Percentiles rank a stretch among this genome's conserved stretches.
These are phyloP conservation scores for Yarrowia sp. DNA, from an alignment of 805 yeast genomes.

Conservation along the genomic window DNA sequence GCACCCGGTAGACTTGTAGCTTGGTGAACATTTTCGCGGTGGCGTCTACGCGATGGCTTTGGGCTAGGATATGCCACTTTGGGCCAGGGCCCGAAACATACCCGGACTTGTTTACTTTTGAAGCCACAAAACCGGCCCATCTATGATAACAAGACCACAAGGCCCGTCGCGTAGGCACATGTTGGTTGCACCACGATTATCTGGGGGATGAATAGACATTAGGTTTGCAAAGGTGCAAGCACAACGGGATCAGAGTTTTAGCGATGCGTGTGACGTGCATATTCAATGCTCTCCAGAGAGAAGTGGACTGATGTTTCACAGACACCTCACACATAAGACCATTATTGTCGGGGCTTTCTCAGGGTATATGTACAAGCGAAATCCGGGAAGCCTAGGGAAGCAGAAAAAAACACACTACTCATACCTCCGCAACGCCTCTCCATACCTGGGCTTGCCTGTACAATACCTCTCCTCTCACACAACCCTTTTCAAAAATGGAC, in stretches of 20 bases:
- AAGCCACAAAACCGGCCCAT: not conserved
- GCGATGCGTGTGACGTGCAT: slow-evolving; percentile 16
- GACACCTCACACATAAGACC: slow-evolving; percentile 29
- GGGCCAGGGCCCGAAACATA: not conserved
- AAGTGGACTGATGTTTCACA: slow-evolving; percentile 38
- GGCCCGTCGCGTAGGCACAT: slow-evolving; percentile 7
- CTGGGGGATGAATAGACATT: not conserved
- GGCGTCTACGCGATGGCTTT: not conserved
- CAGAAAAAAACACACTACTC: not conserved
- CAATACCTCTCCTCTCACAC: not conserved
- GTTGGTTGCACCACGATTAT: not conserved
- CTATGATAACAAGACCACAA: not conserved
- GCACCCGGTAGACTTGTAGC: not conserved
- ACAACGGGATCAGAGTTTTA: slow-evolving; percentile 17
- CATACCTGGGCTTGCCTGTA: slow-evolving; percentile 6
- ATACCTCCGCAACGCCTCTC: not conserved
- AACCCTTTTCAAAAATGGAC: slow-evolving; percentile 10
- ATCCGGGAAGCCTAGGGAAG: not conserved
- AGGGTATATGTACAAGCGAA: slow-evolving; percentile 17
- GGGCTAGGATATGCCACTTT: too few relatives aligned
- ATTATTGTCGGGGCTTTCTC: not conserved
- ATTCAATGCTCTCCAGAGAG: slow-evolving; percentile 18
- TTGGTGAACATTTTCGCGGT: not conserved
- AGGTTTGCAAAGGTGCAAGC: not conserved
- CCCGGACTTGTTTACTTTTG: not conserved